Conservation (phyloP, 2,329 filamentous ascomycete species). For the Cladophialophora immunda region DNA sequence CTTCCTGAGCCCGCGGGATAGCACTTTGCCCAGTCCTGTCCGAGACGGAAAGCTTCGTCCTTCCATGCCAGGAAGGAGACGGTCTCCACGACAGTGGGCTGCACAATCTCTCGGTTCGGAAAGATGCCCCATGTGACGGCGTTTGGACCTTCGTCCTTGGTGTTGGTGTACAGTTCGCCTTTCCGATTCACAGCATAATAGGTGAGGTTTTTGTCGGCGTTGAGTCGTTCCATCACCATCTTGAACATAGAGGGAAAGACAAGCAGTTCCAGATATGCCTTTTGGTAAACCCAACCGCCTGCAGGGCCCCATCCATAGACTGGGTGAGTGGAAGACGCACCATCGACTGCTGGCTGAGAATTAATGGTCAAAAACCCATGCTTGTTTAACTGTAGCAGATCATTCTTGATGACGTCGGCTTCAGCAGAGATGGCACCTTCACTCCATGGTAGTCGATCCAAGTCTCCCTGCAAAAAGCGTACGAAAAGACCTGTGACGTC, state of each 20-base stretch:
- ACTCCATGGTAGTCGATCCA: conserved; percentile 91
- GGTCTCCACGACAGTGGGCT: conserved; percentile 98
- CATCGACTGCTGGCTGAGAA: conserved; percentile 93
- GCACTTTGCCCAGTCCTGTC: conserved; percentile 93
- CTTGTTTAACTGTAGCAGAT: conserved; percentile 82
- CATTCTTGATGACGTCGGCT: conserved; percentile 77
- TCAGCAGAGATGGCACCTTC: conserved; percentile 86
- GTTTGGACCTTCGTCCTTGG: conserved; percentile 85
- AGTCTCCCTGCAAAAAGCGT: conserved; percentile 79
- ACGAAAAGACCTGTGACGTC: conserved; percentile 88
- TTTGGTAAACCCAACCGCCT: conserved; percentile 98
- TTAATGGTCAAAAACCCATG: conserved; percentile 94
- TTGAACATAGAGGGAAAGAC: conserved; percentile 81
- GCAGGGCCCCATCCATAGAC: conserved; percentile 93
- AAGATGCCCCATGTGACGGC: conserved; percentile 99
- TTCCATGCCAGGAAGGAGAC: conserved; percentile 99
- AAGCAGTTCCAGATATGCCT: conserved; percentile 93
- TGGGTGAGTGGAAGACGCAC: conserved; percentile 84
- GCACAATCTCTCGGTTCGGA: conserved; percentile 98
- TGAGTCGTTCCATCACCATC: conserved; percentile 79
- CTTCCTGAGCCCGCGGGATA: conserved; percentile 80
- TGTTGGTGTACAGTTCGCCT: conserved; percentile 84
- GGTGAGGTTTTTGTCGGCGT: conserved; percentile 80
- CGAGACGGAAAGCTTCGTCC: conserved; percentile 93
- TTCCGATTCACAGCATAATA: conserved; percentile 92